Conservation (phyloP, 2,329 filamentous ascomycete species). For the Alternaria alternata region DNA sequence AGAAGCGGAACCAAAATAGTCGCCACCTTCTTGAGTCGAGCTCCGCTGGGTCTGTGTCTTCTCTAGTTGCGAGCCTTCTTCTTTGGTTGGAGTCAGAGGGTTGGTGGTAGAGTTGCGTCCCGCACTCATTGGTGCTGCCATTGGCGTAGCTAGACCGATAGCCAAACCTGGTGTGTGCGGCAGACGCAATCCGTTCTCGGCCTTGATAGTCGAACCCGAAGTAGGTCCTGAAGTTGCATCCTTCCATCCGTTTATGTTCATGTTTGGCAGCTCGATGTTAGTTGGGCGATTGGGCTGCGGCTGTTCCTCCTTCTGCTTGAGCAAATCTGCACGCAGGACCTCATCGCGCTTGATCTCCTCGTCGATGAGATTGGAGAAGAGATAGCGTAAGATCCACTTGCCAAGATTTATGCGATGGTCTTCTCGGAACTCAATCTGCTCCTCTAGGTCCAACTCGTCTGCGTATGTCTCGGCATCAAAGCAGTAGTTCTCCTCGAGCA, state of each 20-base stretch:
- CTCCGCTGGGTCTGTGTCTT: slow-evolving; percentile 65
- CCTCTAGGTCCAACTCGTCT: slow-evolving; percentile 80
- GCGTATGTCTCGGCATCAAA: slow-evolving; percentile 98
- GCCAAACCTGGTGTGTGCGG: slow-evolving; percentile 75
- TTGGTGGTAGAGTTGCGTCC: slow-evolving; percentile 47
- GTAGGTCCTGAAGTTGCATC: slow-evolving; percentile 51
- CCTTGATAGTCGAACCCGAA: slow-evolving; percentile 62
- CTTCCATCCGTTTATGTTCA: slow-evolving; percentile 57
- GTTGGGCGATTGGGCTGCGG: slow-evolving; percentile 66
- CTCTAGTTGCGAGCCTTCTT: slow-evolving; percentile 59
- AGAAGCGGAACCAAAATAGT: slow-evolving; percentile 70
- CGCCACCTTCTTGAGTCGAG: slow-evolving; percentile 64
- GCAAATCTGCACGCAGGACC: slow-evolving; percentile 72
- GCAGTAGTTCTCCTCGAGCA: slow-evolving; percentile 92
- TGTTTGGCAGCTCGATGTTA: slow-evolving; percentile 65
- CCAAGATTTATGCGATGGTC: slow-evolving; percentile 97
- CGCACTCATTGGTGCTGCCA: slow-evolving; percentile 48
- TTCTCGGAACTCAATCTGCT: slow-evolving; percentile 82
- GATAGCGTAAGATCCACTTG: slow-evolving; percentile 92
- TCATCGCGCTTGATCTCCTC: slow-evolving; percentile 89
- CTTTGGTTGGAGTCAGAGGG: slow-evolving; percentile 50
- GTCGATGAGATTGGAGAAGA: slow-evolving; percentile 88
- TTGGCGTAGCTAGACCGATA: slow-evolving; percentile 80
- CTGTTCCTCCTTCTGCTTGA: slow-evolving; percentile 68
- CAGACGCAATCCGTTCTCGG: slow-evolving; percentile 66